phyloP scores from a whole-genome alignment of 768 basidiomycete genomes.

The Myochromella boudieri region DNA sequence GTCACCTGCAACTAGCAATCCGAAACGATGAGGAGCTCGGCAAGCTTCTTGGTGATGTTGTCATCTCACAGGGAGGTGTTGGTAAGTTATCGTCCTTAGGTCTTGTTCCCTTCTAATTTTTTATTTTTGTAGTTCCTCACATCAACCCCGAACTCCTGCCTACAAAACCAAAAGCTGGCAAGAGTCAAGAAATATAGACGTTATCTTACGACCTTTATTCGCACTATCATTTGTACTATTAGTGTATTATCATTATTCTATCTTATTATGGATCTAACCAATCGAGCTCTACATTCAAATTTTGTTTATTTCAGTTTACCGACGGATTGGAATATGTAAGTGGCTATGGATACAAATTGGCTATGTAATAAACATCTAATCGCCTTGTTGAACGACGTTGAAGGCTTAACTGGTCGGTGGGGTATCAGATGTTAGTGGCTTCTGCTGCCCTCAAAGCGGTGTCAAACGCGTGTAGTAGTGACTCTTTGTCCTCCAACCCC shows the following conservation, averaged over 20 bases:
- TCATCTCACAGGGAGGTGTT: slow-evolving; percentile 91
- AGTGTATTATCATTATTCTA: slow-evolving; percentile 20
- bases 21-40: slow-evolving; percentile 71
- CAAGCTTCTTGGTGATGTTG: too few relatives aligned
- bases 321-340: slow-evolving; percentile 12
- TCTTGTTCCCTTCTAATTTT: not conserved
- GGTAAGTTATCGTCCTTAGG: slow-evolving; percentile 34
- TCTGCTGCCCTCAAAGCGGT: slow-evolving; percentile 77
- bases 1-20: slow-evolving; percentile 84
- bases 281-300: too few relatives aligned
- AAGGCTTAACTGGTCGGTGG: not conserved
- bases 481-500: slow-evolving; percentile 77
- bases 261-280: slow-evolving; percentile 6
- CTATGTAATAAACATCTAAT: slow-evolving; percentile 18
- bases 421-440: slow-evolving; percentile 11
- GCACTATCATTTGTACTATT: slow-evolving; percentile 12
- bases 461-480: slow-evolving; percentile 58
- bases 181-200: slow-evolving; percentile 25
- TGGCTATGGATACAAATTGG: slow-evolving; percentile 39
- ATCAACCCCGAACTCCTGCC: slow-evolving; percentile 41
- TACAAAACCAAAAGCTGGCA: slow-evolving; percentile 36
- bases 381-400: slow-evolving; percentile 33
- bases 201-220: not conserved
- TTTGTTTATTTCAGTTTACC: too few relatives aligned
- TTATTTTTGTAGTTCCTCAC: slow-evolving; percentile 26